phyloP scores from a whole-genome alignment of 306 rosid species.

The Bauhinia variegata region DNA sequence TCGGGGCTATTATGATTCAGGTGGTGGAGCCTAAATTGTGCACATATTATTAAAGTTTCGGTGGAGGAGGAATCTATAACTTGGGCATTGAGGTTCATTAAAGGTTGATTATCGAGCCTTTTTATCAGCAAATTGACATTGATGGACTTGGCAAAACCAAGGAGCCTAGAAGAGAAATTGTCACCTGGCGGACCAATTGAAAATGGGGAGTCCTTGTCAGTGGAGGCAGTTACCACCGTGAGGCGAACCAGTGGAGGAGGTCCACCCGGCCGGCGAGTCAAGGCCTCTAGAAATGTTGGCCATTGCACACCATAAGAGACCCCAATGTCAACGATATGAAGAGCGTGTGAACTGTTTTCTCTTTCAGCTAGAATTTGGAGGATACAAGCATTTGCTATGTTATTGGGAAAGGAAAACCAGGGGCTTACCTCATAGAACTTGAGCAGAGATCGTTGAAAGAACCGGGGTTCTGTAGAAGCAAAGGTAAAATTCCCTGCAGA shows the following conservation, averaged over 20 bases:
- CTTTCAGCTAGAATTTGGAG: conserved; percentile 74
- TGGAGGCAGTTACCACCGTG: conserved; percentile 61
- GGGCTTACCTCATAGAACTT: conserved; percentile 91
- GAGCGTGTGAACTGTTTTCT: conserved; percentile 38
- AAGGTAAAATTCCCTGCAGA: conserved; percentile 48
- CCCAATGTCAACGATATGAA: conserved; percentile 88
- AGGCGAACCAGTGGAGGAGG: conserved; percentile 83
- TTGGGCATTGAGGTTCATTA: conserved; percentile 52
- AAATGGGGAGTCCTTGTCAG: conserved; percentile 64
- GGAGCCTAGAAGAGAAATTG: conserved; percentile 65
- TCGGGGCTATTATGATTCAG: conserved; percentile 61
- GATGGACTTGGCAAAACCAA: conserved; percentile 66
- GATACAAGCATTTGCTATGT: conserved; percentile 79
- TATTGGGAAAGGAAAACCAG: conserved; percentile 87
- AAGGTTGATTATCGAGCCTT: conserved; percentile 56
- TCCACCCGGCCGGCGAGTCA: conserved; percentile 76
- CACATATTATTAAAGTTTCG: conserved; percentile 69
- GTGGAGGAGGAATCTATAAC: conserved; percentile 44
- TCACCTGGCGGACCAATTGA: conserved; percentile 78
- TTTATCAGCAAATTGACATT: conserved; percentile 72
- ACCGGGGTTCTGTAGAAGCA: conserved; percentile 65
- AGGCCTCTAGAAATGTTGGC: conserved; percentile 89
- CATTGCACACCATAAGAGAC: conserved; percentile 94
- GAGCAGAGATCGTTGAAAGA: conserved; percentile 70
- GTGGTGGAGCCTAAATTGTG: conserved; percentile 80